Evolutionary conservation across 1,284 basidiomycete species (phyloP).

Genomic region (Ustilago vetiveriae): DNA sequence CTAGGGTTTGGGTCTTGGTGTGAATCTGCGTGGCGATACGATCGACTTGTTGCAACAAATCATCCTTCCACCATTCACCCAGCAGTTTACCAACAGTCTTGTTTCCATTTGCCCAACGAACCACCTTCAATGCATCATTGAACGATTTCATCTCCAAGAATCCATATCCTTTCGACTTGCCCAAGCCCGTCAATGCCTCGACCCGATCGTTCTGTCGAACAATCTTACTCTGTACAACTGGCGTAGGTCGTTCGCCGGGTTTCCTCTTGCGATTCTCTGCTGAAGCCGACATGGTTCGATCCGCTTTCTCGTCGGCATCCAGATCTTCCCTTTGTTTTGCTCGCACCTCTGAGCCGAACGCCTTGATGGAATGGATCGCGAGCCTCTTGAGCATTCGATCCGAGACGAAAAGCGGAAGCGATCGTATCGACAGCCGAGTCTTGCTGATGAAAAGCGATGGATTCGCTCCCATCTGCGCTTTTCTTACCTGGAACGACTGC

Average conservation of each 20-base stretch:
- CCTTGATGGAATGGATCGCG: constrained; percentile 80
- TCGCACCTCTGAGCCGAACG: constrained; percentile 83
- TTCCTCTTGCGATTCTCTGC: constrained; percentile 65
- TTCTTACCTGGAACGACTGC: constrained; percentile 57
- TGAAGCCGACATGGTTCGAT: constrained; percentile 52
- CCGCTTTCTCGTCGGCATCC: constrained; percentile 77
- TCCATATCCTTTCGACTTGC: constrained; percentile 90
- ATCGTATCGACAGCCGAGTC: constrained; percentile 90
- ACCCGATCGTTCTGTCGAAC: constrained; percentile 85
- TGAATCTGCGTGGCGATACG: constrained; percentile 45
- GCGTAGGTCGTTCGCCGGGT: constrained; percentile 71
- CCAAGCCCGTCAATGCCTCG: constrained; percentile 85
- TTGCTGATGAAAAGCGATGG: constrained; percentile 92
- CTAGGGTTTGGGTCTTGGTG: constrained; percentile 26
- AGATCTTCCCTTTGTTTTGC: constrained; percentile 74
- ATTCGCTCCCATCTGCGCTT: constrained; percentile 75
- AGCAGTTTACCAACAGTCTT: constrained; percentile 46
- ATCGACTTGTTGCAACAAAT: constrained; percentile 47
- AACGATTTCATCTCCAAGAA: constrained; percentile 91
- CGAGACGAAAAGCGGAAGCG: constrained; percentile 87
- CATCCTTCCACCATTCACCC: constrained; percentile 57
- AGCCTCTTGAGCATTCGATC: constrained; percentile 89
- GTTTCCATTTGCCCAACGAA: constrained; percentile 95
- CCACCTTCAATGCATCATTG: constrained; percentile 85
- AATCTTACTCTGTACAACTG: constrained; percentile 84